Percentiles rank a stretch among this genome's conserved stretches.
These are phyloP conservation scores for Gynandropsis gynandra DNA, from an alignment of 345 rosid species.

Conservation along the genomic window DNA sequence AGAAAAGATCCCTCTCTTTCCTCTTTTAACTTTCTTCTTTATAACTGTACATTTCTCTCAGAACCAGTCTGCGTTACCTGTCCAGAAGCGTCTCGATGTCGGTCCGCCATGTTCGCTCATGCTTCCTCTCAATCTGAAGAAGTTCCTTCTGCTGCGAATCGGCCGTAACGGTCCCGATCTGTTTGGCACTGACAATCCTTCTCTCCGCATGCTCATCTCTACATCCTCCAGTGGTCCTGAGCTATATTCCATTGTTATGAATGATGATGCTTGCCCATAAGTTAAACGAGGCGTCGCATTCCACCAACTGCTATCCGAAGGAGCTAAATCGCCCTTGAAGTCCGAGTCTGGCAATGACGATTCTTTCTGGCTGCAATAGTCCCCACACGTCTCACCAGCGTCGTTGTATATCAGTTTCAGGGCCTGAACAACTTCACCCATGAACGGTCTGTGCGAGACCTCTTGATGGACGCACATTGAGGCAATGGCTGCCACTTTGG, in stretches of 20 bases:
- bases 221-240: conserved; percentile 69
- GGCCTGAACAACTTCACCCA: conserved; percentile 99
- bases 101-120: conserved; percentile 91
- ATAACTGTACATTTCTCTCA: conserved; percentile 5
- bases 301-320: conserved; percentile 93
- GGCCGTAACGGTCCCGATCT: conserved; percentile 91
- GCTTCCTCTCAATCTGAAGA: conserved; percentile 75
- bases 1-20: no score
- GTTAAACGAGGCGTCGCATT: conserved; percentile 72
- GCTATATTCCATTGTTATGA: conserved; percentile 93
- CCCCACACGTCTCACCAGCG: conserved; percentile 71
- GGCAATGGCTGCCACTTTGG: conserved; percentile 96
- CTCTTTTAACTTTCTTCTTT: no score
- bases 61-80: conserved; percentile 26
- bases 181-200: conserved; percentile 41
- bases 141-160: conserved; percentile 53
- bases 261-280: conserved; percentile 71
- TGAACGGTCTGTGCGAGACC: conserved; percentile 89
- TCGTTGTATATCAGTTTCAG: conserved; percentile 89
- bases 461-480: conserved; percentile 98
- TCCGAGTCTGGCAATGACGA: conserved; percentile 65
- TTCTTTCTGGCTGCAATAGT: conserved; percentile 74
- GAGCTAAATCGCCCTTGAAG: conserved; percentile 65
- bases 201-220: conserved; percentile 47
- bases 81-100: conserved; percentile 25